Evolutionary conservation across 2,329 filamentous ascomycete genomes (phyloP).

Genomic region (Beauveria caledonica): DNA sequence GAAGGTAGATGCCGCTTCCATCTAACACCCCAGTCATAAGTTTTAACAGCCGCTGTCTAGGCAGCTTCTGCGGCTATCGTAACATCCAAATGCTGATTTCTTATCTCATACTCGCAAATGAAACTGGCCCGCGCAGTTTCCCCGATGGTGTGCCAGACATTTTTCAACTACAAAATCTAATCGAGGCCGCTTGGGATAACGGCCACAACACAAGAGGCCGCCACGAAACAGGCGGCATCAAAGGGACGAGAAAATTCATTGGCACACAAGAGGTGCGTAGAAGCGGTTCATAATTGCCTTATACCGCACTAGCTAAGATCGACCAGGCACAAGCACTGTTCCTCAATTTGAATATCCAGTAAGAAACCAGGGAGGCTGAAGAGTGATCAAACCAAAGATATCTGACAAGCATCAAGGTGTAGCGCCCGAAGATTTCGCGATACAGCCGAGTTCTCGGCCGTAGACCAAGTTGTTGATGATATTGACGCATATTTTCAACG

Average conservation of each 20-base stretch:
- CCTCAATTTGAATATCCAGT: background rate
- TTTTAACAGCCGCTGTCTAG: constrained; percentile 27
- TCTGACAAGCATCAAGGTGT: background rate
- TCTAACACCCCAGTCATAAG: background rate
- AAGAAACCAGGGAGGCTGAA: background rate
- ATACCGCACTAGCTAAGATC: background rate
- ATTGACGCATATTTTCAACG: constrained; percentile 65
- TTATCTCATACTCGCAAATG: constrained; percentile 56
- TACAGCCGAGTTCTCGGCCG: constrained; percentile 13
- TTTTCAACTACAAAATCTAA: constrained; percentile 73
- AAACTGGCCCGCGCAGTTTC: constrained; percentile 53
- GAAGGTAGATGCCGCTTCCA: constrained; percentile 45
- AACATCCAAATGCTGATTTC: constrained; percentile 91
- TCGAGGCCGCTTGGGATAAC: constrained; percentile 81
- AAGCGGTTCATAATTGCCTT: background rate
- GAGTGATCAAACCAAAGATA: too few relatives aligned
- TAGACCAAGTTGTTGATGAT: constrained; percentile 52
- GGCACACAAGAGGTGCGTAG: constrained; percentile 72
- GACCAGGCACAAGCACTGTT: constrained; percentile 2
- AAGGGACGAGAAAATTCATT: constrained; percentile 88
- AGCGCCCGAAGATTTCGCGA: background rate
- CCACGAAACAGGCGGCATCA: constrained; percentile 77
- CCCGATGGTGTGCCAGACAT: constrained; percentile 60
- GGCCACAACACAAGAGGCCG: constrained; percentile 71
- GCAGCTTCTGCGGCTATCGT: constrained; percentile 88